Evolutionary conservation across 495 filamentous ascomycete species (phyloP).

Genomic region (Lepraria neglecta): DNA sequence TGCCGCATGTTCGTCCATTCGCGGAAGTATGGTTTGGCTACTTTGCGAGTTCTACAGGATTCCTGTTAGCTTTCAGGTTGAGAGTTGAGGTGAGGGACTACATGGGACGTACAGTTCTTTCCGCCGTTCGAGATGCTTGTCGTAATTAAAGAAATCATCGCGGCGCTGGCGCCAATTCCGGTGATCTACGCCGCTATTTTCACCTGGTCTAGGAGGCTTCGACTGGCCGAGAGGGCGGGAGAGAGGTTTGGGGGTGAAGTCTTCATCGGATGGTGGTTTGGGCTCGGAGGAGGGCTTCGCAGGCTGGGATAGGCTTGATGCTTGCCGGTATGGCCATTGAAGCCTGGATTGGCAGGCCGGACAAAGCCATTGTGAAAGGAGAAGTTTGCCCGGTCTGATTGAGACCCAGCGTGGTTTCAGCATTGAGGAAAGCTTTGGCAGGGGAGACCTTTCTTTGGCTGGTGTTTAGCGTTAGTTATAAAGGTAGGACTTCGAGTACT

Average conservation of each 20-base stretch:
- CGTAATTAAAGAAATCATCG: constrained; percentile 77
- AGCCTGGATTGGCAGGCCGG: constrained; percentile 17
- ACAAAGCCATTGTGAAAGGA: constrained; percentile 15
- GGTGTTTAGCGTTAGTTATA: background rate
- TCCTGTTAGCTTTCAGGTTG: too few relatives aligned
- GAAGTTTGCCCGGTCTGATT: background rate
- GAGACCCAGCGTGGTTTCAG: constrained; percentile 7
- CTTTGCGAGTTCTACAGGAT: constrained; percentile 42
- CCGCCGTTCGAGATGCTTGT: constrained; percentile 69
- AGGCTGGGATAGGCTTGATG: background rate
- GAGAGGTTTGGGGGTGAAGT: constrained; percentile 63
- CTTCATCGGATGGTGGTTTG: constrained; percentile 34
- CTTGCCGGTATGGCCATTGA: constrained; percentile 7
- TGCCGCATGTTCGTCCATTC: constrained; percentile 81
- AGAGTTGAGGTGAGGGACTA: too few relatives aligned
- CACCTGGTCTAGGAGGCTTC: constrained; percentile 61
- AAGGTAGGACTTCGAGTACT: background rate
- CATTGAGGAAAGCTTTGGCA: background rate
- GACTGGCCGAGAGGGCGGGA: constrained; percentile 73
- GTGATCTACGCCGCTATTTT: constrained; percentile 71
- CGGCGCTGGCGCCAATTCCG: constrained; percentile 61
- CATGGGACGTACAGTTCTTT: constrained; percentile 57
- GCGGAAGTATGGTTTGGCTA: constrained; percentile 81
- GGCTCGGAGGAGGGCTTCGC: constrained; percentile 10
- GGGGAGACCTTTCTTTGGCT: background rate